Evolutionary conservation across 805 yeast genomes (phyloP), one percentile per base, ranked within the genome.

Genomic region (Sugiyamaella boreocaroliniensis): DNA sequence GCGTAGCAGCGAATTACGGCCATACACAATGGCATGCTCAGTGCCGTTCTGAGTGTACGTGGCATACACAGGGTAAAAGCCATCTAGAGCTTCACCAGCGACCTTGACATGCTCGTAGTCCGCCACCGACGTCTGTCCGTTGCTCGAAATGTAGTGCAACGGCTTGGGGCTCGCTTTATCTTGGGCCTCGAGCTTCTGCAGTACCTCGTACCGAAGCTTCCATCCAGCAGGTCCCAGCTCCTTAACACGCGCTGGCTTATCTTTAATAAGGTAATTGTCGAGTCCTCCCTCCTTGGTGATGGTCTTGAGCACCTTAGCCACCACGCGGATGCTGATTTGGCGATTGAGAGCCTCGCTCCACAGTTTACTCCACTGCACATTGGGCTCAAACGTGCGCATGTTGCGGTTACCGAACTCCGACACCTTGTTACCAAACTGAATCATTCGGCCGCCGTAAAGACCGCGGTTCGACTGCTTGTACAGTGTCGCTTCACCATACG

Each of bases 281-380:
- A 93, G 75, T 4, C 99, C 99, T 56, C 99, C 99, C 68, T 92
- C 98, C 61, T 82, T 87, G 54, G 87, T 85, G 54, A 93, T 84
- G 0, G 97, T 89, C 62, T 83, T 81, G 64, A 93, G 76, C 5
- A 89, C 97, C 55, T 83, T 79, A 4, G 97, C 79, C 7, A 89
- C 83, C 37, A 89, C 81, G 55, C 77, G 81, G 51, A 88, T 68
- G 47, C 73, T 72, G 45, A 89, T 68, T 41, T 73, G 69, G 59
- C 74, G 75, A 54, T 81, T 71, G 61, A 93, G 75, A 0, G 86
- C 72, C 60, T 87, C 96, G 58, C 96, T 87, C 93, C 96, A 92
- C 45, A 93, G 71, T 32, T 76, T 78, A 64, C 89, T 81, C 57
- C 73, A 78, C 46, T 85, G 82, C 45, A 89, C 82, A 70, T 93